Base-by-base conservation (phyloP, 2,329 filamentous ascomycete species). In the Ophiostoma piceae region DNA sequence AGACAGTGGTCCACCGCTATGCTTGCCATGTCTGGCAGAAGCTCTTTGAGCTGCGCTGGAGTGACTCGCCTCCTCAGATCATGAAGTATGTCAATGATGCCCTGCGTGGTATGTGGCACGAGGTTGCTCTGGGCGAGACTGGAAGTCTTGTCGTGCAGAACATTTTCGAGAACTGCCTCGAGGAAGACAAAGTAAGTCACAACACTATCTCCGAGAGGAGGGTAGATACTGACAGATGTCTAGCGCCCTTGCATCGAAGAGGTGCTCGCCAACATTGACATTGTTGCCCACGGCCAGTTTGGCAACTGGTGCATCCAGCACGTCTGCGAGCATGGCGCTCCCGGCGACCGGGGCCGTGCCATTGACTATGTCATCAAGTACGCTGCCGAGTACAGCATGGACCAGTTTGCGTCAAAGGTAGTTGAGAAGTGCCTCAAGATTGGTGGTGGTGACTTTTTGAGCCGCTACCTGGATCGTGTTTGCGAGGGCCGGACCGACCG, bases 251-350 rank as follows among this genome's bases (percentile, higher is more conserved):
- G 95, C 77, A 96, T 99, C 77, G 94, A 97, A 79, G 95, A 99
- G 79, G 95, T 99, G 54, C 87, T 99, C 70, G 87, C 87, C 72
- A 97, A 95, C 78, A 97, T 99, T 75, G 93, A 99, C 80, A 91
- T 97, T 72, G 93, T 99, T 76, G 92, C 95, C 71, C 94, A 97
- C 78, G 95, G 95, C 35, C 95, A 99, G 78, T 99, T 99, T 77
- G 95, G 95, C 70, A 99, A 99, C 79, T 99, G 95, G 95, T 99
- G 95, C 82, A 98, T 99, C 76, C 95, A 99, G 81, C 95, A 99
- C 80, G 93, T 99, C 75, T 99, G 95, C 80, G 95, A 99, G 79
- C 95, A 99, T 77, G 94, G 96, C 67, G 90, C 90, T 70, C 91
- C 94, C 41, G 89, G 90, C 57, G 96, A 99, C 79, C 94, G 94